Conservation (phyloP, 83 land plant genomes). For the Picea abies region DNA sequence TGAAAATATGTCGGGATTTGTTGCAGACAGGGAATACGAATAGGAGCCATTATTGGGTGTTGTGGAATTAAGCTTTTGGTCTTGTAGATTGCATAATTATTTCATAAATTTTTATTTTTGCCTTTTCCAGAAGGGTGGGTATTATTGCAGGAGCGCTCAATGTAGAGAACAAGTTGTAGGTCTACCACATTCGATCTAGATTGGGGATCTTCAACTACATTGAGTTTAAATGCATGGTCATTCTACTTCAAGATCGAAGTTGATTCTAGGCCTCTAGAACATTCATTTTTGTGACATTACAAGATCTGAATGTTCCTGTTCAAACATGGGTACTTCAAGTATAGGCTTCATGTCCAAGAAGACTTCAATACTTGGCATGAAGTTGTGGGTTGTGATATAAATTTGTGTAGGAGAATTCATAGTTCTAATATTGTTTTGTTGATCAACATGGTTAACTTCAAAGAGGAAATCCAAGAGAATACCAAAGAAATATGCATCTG, state of each 20-base stretch:
- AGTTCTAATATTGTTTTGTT: too few species aligned
- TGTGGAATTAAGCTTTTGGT: too few species aligned
- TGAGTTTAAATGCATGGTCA: background rate
- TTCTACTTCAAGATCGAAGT: background rate
- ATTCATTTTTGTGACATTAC: background rate
- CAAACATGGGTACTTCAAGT: constrained; percentile 19
- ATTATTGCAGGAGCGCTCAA: background rate
- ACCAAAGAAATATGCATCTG: constrained; percentile 15
- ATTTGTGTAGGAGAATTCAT: too few species aligned
- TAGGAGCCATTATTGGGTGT: too few species aligned
- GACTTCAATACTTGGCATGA: constrained; percentile 44
- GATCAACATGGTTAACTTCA: too few species aligned
- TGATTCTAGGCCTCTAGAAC: background rate
- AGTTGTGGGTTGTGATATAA: background rate
- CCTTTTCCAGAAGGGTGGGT: background rate
- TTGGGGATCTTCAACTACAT: background rate
- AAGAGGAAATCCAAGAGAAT: constrained; percentile 13
- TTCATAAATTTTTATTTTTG: background rate
- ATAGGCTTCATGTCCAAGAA: constrained; percentile 42
- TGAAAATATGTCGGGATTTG: too few species aligned
- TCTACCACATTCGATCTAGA: background rate
- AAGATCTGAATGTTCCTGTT: background rate
- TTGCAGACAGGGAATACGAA: too few species aligned
- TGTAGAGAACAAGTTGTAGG: background rate
- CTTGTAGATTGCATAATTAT: background rate